Percentiles rank a stretch among this genome's conserved stretches.
Conservation (phyloP, 768 basidiomycete genomes). For the Tylopilus plumbeoviolaceoides region DNA sequence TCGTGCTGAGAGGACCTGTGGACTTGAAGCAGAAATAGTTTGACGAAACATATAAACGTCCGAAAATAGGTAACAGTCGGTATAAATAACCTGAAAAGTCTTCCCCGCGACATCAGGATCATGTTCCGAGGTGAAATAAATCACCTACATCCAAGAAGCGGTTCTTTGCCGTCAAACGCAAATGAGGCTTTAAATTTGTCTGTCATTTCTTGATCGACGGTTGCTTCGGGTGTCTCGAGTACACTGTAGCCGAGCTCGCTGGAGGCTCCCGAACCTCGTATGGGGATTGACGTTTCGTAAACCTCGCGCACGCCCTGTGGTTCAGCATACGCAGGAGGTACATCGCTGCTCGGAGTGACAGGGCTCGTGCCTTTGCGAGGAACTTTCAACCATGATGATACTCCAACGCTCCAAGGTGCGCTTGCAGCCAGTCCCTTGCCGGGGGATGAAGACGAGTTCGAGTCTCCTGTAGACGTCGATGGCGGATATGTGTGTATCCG, state of each 20-base stretch:
- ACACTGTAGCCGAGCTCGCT: conserved; percentile 76
- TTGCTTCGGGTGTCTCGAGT: conserved; percentile 66
- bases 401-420: conserved; percentile 56
- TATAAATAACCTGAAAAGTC: conserved; percentile 91
- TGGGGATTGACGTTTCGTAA: conserved; percentile 32
- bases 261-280: conserved; percentile 30
- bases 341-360: conserved; percentile 28
- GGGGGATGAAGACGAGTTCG: conserved; percentile 34
- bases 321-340: conserved; percentile 16
- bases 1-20: conserved; percentile 68
- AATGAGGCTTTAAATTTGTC: conserved; percentile 81
- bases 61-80: conserved; percentile 84
- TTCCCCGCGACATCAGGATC: conserved; percentile 30
- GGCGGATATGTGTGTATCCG: conserved; percentile 80
- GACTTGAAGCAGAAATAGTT: conserved; percentile 96
- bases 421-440: conserved; percentile 39
- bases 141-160: conserved; percentile 78
- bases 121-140: not conserved
- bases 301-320: conserved; percentile 51
- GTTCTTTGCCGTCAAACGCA: conserved; percentile 87
- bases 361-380: conserved; percentile 38
- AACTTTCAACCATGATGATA: conserved; percentile 68
- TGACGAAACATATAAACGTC: conserved; percentile 85
- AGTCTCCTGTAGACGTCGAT: conserved; percentile 51
- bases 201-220: conserved; percentile 55